Conservation (phyloP, 2,329 filamentous ascomycete genomes). For the Pezicula radicicola region DNA sequence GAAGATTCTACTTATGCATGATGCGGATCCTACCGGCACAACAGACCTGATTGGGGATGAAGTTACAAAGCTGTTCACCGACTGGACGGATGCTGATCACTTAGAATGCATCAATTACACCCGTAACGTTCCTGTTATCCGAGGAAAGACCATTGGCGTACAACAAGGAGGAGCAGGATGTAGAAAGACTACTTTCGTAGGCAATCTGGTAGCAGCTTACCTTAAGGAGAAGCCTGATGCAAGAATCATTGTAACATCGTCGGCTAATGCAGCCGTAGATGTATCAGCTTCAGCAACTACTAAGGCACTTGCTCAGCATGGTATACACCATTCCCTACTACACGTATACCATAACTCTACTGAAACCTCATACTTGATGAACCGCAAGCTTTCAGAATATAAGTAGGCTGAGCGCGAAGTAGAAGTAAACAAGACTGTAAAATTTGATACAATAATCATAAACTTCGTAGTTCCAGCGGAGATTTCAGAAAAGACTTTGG, state of each 20-base stretch:
- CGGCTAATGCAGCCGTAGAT: neutral
- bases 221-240: neutral
- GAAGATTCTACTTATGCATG: neutral
- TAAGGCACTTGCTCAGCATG: neutral
- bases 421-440: no score
- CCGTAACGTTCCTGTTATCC: neutral
- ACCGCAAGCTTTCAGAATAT: no score
- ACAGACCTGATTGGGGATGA: neutral
- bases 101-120: neutral
- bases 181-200: neutral
- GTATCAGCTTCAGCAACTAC: neutral
- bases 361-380: no score
- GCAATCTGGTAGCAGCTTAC: neutral
- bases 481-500: no score
- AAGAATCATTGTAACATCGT: neutral
- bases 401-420: no score
- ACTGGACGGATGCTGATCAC: neutral
- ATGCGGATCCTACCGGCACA: neutral
- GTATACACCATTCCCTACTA: neutral
- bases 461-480: no score
- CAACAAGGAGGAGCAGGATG: neutral
- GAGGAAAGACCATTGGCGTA: neutral
- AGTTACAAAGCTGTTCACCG: neutral
- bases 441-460: no score
- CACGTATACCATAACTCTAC: neutral